These are phyloP conservation scores for Croton laevigatus DNA, from an alignment of 441 rosid genomes.

Conservation along the genomic window DNA sequence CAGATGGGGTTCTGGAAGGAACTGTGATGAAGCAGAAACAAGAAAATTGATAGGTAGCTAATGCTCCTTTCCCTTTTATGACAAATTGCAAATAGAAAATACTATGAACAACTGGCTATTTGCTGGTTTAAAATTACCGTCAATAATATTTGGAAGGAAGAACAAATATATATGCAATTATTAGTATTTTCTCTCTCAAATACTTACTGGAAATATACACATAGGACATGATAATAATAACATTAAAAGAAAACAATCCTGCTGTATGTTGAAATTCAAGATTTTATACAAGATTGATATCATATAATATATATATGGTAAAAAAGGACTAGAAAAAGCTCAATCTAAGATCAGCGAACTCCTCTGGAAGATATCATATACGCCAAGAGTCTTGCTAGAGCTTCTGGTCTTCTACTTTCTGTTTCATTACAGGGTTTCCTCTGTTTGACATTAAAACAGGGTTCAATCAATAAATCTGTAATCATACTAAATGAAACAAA, in stretches of 20 bases:
- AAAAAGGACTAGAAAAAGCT: no score
- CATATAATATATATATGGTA: not conserved
- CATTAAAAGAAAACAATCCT: not conserved
- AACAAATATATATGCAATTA: not conserved
- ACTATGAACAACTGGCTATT: not conserved
- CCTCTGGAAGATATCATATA: constrained; percentile 2
- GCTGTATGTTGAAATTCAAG: constrained; percentile 5
- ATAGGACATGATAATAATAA: not conserved
- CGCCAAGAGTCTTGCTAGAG: not conserved
- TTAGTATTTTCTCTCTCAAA: not conserved
- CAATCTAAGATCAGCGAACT: constrained; percentile 4
- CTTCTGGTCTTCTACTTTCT: not conserved
- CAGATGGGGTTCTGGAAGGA: constrained; percentile 66
- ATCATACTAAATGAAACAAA: not conserved
- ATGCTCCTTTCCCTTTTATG: not conserved
- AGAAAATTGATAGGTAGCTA: not conserved
- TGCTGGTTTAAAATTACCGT: not conserved
- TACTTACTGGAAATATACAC: no score
- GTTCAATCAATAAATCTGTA: not conserved
- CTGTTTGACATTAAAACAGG: constrained; percentile 3
- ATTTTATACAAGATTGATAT: not conserved
- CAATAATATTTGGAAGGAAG: no score
- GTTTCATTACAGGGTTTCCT: not conserved
- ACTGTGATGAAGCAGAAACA: constrained; percentile 46
- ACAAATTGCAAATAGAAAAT: not conserved